Base-by-base conservation (phyloP, 2,329 filamentous ascomycete genomes). In the Annulohypoxylon truncatum region DNA sequence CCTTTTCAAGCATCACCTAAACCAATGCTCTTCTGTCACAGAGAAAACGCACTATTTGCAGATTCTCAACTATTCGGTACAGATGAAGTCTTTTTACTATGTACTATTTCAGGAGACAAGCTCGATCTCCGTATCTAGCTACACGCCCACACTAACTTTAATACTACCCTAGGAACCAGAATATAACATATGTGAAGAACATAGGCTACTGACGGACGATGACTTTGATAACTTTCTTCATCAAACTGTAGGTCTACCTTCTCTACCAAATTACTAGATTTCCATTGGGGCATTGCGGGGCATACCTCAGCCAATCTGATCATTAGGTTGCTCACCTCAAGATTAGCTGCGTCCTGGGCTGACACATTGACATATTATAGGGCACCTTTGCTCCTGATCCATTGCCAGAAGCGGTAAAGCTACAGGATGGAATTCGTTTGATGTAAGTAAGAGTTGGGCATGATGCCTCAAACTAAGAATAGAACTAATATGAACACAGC, bases 201-300 rank as follows among this genome's bases (percentile, higher is more conserved):
- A 87, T 71, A 73, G 80, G 7, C 78, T 89, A 31, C 5, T 47
- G 64, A 81, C 82, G 7, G 69, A 77, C 26, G 84, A 86, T 74
- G 86, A 89, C 70, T 88, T 89, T 77, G 79, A 84, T 13, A 88
- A 88, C 74, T 89, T 87, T 66, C 73, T 88, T 7, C 74, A 82
- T 46, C 81, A 78, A 48, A 78, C 79, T 73, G 85, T 87, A 78
- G 70, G 83, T 77, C 31, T 52, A 46, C 22, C 48, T 38, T 4
- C 54, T 31, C 38, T 4, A 55, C 47, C 9, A 9, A 8, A 40
- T 40, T 8, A 10, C 4, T 29, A 52, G 10, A 18, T 13, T 44
- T 15, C 44, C 33, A 22, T 48, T 48, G 20, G 12, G 12, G 18
- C 6, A 46, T 62, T 61, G 44, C 47, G 55, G 53, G 54, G 50